Evolutionary conservation across 177 flowering plant species (phyloP), one percentile per base, ranked within the genome.

Genomic region (Tripterygium wilfordii): DNA sequence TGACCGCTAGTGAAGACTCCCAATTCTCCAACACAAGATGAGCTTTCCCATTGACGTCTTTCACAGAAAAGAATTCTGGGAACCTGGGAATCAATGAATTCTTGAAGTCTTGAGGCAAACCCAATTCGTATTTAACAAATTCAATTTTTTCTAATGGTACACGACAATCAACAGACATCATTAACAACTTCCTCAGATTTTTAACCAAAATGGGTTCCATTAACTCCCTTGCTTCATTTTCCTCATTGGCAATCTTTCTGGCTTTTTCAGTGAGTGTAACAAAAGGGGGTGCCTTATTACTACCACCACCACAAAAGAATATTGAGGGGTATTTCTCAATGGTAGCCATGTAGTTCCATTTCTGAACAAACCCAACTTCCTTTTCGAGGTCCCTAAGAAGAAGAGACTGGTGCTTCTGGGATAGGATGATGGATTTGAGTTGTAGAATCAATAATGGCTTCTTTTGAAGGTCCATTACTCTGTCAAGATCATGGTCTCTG

Each of bases 151-250:
- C 86, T 2, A 92, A 36, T 1, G 80, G 87, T 14, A 89, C 50
- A 46, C 82, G 49, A 48, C 95, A 84, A 32, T 92, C 99, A 71
- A 86, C 80, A 0, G 96, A 76, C 76, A 92, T 49, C 99, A 92
- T 92, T 42, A 92, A 67, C 53, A 92, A 53, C 75, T 89, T 92
- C 82, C 80, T 77, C 31, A 92, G 53, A 33, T 83, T 92, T 53
- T 61, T 85, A 42, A 89, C 88, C 58, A 87, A 53, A 71, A 80
- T 76, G 46, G 91, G 89, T 50, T 89, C 97, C 97, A 92, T 89
- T 32, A 58, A 45, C 30, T 57, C 42, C 33, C 62, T 63, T 4
- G 72, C 85, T 18, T 42, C 49, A 32, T 37, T 53, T 63, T 89
- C 97, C 58, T 75, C 80, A 4, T 50, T 45, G 0, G 76, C 83